A percentile compares a stretch with the other conserved stretches of the same genome.
phyloP scores from a whole-genome alignment of 225 moss, liverwort and hornwort species.

The Climacium dendroides region DNA sequence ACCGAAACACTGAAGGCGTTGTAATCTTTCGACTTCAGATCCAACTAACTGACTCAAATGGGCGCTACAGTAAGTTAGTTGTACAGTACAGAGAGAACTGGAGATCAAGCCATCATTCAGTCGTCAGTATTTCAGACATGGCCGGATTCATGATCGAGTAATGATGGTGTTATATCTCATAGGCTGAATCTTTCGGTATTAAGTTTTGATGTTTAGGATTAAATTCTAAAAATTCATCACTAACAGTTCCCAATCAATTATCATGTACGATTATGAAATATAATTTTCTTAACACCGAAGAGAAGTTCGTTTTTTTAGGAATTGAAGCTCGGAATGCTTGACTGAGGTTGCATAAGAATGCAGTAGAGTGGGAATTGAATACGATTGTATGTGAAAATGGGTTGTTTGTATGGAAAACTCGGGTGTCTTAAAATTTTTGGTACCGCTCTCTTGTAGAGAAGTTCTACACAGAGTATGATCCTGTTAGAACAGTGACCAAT shows the following conservation, averaged over 20 bases:
- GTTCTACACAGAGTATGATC: neutral
- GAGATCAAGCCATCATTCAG: no score
- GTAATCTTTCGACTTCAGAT: no score
- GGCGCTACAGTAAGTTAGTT: no score
- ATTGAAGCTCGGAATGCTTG: neutral
- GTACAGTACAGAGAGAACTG: no score
- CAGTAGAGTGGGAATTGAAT: neutral
- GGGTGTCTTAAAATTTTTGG: neutral
- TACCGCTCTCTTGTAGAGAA: neutral
- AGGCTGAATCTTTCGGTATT: neutral
- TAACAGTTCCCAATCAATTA: neutral
- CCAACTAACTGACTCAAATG: no score
- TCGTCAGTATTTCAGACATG: no score
- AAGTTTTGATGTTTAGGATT: neutral
- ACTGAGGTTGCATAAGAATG: neutral
- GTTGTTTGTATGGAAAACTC: neutral
- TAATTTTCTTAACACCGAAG: neutral
- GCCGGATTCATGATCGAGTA: no score
- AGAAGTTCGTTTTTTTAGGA: neutral
- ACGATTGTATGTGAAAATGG: neutral
- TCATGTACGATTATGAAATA: neutral
- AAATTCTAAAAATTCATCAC: neutral
- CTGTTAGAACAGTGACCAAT: neutral
- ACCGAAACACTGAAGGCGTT: no score
- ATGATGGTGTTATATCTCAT: no score